Base-by-base conservation (phyloP, 495 filamentous ascomycete species). In the Penicillium crystallinum region DNA sequence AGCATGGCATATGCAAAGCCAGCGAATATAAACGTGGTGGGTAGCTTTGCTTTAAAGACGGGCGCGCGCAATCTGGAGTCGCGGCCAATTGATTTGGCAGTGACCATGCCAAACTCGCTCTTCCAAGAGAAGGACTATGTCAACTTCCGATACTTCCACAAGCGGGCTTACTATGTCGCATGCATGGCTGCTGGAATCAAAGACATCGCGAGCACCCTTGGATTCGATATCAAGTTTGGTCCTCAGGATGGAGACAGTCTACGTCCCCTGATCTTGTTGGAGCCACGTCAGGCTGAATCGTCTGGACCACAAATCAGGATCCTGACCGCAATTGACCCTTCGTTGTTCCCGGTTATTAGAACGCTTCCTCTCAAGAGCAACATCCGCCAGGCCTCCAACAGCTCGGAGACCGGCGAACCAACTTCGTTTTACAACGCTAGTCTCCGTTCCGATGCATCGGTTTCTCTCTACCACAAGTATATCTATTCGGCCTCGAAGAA, bases 81-180 rank as follows among this genome's bases (percentile, higher is more conserved):
- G 17, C 69, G 85, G 30, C 72, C 75, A 1, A 77, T 96, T 42
- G 93, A 98, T 71, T 72, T 98, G 75, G 83, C 89, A 15, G 81
- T 96, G 6, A 85, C 82, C 10, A 93, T 98, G 82, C 91, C 95
- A 14, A 69, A 65, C 38, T 71, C 79, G 3, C 72, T 96, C 2
- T 89, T 97, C 54, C 89, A 96, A 62, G 87, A 91, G 45, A 97
- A 98, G 66, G 93, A 98, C 69, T 97, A 91, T 65, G 76, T 91
- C 39, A 90, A 97, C 61, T 80, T 91, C 70, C 80, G 93, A 54
- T 98, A 92, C 67, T 97, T 97, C 61, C 86, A 97, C 69, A 96
- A 97, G 65, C 74, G 92, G 49, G 89, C 93, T 4, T 97, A 90
- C 61, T 97, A 95, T 56, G 69, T 98, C 23, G 88, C 91, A 31